Evolutionary conservation across 352 stramenopile species (phyloP).

Genomic region (Saprolegnia parasitica): DNA sequence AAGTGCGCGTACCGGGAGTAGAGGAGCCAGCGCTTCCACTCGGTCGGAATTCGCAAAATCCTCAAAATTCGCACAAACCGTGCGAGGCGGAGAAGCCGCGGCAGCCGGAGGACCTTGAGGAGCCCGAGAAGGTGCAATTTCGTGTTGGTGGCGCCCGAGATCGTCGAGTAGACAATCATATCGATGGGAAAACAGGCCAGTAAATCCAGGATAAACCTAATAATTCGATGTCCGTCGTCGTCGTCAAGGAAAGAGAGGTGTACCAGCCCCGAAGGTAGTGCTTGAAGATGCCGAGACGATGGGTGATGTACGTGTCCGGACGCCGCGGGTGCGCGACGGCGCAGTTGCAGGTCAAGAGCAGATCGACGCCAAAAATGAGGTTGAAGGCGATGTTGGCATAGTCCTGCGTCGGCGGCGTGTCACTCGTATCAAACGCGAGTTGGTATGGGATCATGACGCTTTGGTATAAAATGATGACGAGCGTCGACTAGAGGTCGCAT

Average conservation of each 20-base stretch:
- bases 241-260: constrained; percentile 11
- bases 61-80: constrained; percentile 63
- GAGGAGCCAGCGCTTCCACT: constrained; percentile 70
- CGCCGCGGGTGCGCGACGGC: constrained; percentile 42
- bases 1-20: constrained; percentile 79
- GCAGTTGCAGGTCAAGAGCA: constrained; percentile 72
- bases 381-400: constrained; percentile 33
- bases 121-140: constrained; percentile 65
- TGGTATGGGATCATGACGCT: constrained; percentile 64
- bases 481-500: constrained; percentile 45
- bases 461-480: constrained; percentile 75
- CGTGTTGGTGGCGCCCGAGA: constrained; percentile 33
- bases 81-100: constrained; percentile 61
- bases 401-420: constrained; percentile 22
- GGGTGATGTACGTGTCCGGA: constrained; percentile 55
- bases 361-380: constrained; percentile 61
- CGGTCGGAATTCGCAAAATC: constrained; percentile 62
- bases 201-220: constrained; percentile 72
- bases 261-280: constrained; percentile 62
- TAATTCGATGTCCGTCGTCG: too few species aligned
- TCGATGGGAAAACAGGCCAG: constrained; percentile 74
- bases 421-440: constrained; percentile 53
- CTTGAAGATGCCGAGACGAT: constrained; percentile 49
- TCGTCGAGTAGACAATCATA: constrained; percentile 49
- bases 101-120: constrained; percentile 62